These are phyloP conservation scores for Talaromyces amestolkiae DNA, from an alignment of 2,329 filamentous ascomycete genomes.

Conservation along the genomic window DNA sequence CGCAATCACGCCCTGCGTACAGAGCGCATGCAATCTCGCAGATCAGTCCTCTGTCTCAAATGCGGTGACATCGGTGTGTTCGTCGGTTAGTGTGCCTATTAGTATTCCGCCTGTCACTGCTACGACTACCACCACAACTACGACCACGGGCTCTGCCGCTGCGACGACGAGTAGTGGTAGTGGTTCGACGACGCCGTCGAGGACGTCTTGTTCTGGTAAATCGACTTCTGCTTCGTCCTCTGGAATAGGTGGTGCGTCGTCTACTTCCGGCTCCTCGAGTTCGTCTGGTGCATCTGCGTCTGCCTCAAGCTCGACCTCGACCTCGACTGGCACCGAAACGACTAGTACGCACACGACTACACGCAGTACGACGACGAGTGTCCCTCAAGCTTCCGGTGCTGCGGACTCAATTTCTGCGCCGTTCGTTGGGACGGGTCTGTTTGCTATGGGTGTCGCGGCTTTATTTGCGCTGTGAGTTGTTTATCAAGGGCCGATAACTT, in stretches of 20 bases:
- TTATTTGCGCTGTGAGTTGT: neutral
- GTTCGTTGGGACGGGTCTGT: neutral
- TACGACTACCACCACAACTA: slow-evolving; percentile 14
- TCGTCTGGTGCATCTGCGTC: slow-evolving; percentile 17
- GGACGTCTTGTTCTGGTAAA: neutral
- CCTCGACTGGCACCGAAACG: slow-evolving; percentile 18
- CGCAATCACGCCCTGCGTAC: slow-evolving; percentile 48
- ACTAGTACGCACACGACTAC: slow-evolving; percentile 22
- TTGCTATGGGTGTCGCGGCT: neutral
- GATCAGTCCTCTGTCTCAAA: slow-evolving; percentile 42
- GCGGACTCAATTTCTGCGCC: neutral
- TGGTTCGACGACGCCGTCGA: neutral
- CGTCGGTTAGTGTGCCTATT: slow-evolving; percentile 37
- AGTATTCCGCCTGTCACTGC: slow-evolving; percentile 28
- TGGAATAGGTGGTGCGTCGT: neutral
- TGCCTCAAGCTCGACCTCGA: neutral
- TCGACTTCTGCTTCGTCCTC: neutral
- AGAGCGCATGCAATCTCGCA: slow-evolving; percentile 39
- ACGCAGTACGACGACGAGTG: slow-evolving; percentile 20
- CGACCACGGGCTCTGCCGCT: slow-evolving; percentile 11
- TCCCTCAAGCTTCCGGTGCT: neutral
- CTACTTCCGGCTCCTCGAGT: neutral
- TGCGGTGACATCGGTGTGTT: slow-evolving; percentile 36
- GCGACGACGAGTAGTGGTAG: neutral
- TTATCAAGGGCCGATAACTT: no score